Percentiles rank a stretch among this genome's conserved stretches.
These are phyloP conservation scores for Paragyromitra xinjiangensis DNA, from an alignment of 495 filamentous ascomycete species.

Conservation along the genomic window DNA sequence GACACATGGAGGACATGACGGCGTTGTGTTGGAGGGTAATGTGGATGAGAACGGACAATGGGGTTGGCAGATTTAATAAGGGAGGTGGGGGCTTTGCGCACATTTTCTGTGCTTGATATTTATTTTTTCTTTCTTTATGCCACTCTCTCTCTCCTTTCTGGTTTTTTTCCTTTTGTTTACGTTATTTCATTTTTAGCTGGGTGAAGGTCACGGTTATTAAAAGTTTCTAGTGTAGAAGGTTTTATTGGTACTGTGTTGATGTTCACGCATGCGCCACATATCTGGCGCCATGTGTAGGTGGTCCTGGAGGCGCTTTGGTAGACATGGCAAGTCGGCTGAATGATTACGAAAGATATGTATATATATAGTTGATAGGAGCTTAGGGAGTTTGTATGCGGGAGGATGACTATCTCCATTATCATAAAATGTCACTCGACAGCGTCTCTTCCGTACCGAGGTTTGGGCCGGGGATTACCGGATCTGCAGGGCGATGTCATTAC, in stretches of 20 bases:
- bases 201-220: neutral
- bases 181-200: neutral
- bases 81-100: neutral
- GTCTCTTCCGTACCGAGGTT: neutral
- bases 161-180: neutral
- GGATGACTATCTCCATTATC: neutral
- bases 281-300: neutral
- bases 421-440: conserved; percentile 15
- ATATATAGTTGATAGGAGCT: too few species aligned
- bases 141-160: neutral
- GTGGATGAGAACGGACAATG: conserved; percentile 22
- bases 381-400: too few species aligned
- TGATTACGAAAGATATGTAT: neutral
- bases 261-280: neutral
- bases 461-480: neutral
- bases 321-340: neutral
- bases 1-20: conserved; percentile 53
- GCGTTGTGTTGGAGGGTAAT: conserved; percentile 24
- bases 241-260: neutral
- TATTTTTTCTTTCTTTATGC: neutral
- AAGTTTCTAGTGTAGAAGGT: conserved; percentile 21
- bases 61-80: conserved; percentile 16
- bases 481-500: neutral
- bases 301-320: neutral
- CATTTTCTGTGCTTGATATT: neutral